A percentile compares a stretch with the other conserved stretches of the same genome.
These are phyloP conservation scores for Arthrobotrys iridis DNA, from an alignment of 2,329 filamentous ascomycete species.

Conservation along the genomic window DNA sequence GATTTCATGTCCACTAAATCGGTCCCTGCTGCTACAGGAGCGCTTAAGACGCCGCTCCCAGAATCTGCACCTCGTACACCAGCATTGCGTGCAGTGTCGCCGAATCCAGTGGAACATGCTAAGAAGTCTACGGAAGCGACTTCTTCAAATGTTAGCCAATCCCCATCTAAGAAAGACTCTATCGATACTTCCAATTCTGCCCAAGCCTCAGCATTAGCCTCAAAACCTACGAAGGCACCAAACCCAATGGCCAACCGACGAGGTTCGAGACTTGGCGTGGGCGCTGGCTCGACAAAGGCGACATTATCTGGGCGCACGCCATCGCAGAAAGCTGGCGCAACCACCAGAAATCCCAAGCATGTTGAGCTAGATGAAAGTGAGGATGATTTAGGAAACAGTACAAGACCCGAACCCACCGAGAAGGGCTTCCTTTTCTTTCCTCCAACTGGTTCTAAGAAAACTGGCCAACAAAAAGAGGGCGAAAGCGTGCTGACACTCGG, in stretches of 20 bases:
- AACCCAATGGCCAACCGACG: slow-evolving; percentile 39
- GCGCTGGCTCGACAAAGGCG: background rate
- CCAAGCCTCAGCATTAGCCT: background rate
- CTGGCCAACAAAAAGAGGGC: background rate
- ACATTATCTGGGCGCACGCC: slow-evolving; percentile 22
- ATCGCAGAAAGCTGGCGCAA: slow-evolving; percentile 39
- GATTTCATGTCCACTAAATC: slow-evolving; percentile 26
- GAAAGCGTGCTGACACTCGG: slow-evolving; percentile 6
- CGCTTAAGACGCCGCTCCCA: slow-evolving; percentile 35
- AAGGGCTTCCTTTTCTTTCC: slow-evolving; percentile 19
- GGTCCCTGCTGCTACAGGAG: background rate
- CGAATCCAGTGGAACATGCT: background rate
- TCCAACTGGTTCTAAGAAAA: background rate
- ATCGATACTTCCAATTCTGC: background rate
- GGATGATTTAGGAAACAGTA: background rate
- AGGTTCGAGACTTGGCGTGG: background rate
- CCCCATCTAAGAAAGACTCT: background rate
- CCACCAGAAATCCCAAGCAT: slow-evolving; percentile 5
- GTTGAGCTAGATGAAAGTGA: background rate
- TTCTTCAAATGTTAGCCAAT: background rate
- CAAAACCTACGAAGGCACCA: slow-evolving; percentile 5
- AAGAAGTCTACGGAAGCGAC: background rate
- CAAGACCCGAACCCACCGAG: background rate
- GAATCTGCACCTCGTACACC: slow-evolving; percentile 31
- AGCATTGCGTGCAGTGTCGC: background rate